phyloP scores from a whole-genome alignment of 208 protist species.

The Wallacemonas rigidus region DNA sequence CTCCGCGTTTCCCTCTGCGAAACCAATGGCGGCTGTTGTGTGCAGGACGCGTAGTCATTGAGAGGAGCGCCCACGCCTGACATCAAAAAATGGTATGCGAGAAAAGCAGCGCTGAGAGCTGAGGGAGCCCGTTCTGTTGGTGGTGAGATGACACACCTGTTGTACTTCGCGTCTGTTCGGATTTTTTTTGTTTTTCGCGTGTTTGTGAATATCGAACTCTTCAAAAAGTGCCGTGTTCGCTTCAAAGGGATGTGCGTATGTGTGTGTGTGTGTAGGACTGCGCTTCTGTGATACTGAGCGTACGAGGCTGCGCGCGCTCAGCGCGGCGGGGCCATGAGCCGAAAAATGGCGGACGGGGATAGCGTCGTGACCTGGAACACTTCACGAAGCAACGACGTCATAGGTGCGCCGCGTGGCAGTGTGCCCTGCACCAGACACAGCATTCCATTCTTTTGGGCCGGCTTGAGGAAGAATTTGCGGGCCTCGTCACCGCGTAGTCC shows the following conservation, averaged over 20 bases:
- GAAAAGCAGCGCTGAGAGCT: too few relatives aligned
- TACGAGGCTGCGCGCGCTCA: neutral
- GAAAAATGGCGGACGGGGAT: slow-evolving; percentile 63
- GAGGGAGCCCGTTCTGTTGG: too few relatives aligned
- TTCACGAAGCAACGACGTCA: slow-evolving; percentile 73
- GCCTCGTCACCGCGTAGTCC: slow-evolving; percentile 65
- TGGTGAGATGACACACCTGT: too few relatives aligned
- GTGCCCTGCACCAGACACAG: slow-evolving; percentile 66
- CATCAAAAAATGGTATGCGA: too few relatives aligned
- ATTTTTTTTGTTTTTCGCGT: neutral
- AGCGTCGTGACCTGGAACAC: slow-evolving; percentile 73
- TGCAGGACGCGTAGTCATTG: too few relatives aligned
- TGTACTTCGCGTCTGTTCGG: neutral
- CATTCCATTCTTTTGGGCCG: slow-evolving; percentile 66
- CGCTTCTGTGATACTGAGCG: neutral
- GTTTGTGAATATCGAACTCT: neutral
- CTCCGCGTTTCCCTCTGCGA: too few relatives aligned
- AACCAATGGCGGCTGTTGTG: too few relatives aligned
- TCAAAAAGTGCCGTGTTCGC: neutral
- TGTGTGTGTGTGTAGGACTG: slow-evolving; percentile 7
- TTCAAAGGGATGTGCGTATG: slow-evolving; percentile 5
- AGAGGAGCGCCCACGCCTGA: too few relatives aligned
- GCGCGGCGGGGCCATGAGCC: slow-evolving; percentile 21
- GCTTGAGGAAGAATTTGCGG: slow-evolving; percentile 71
- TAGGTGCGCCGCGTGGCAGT: slow-evolving; percentile 60